phyloP scores from a whole-genome alignment of 129 eudicot species.

The Erigeron canadensis region DNA sequence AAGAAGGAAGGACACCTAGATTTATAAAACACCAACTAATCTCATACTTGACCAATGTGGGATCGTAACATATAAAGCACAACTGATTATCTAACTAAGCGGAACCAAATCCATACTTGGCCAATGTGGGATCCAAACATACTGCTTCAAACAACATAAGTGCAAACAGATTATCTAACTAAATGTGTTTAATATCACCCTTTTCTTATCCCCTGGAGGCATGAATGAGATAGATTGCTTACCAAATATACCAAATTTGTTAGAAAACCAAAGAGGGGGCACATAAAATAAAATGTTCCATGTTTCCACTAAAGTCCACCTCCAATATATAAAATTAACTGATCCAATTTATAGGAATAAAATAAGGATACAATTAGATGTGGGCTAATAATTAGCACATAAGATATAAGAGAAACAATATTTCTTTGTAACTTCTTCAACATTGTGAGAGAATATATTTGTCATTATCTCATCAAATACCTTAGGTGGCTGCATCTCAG shows the following conservation, averaged over 20 bases:
- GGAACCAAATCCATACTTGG: no score
- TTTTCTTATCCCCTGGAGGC: no score
- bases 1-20: no score
- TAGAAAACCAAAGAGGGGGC: not conserved
- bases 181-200: no score
- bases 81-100: not conserved
- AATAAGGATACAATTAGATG: constrained; percentile 14
- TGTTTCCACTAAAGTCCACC: constrained; percentile 1
- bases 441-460: not conserved
- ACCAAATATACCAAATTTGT: not conserved
- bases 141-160: not conserved
- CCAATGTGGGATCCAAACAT: not conserved
- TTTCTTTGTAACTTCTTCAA: not conserved
- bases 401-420: constrained; percentile 3
- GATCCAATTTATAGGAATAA: constrained; percentile 1
- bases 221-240: no score
- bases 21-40: no score
- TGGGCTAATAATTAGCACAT: constrained; percentile 4
- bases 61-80: no score
- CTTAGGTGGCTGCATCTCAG: constrained; percentile 99
- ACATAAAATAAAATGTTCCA: not conserved
- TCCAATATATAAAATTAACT: not conserved
- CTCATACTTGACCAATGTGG: no score
- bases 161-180: no score
- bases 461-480: constrained; percentile 33